Conservation (phyloP, 2,329 filamentous ascomycete species). For the Pseudogymnoascus sp. region DNA sequence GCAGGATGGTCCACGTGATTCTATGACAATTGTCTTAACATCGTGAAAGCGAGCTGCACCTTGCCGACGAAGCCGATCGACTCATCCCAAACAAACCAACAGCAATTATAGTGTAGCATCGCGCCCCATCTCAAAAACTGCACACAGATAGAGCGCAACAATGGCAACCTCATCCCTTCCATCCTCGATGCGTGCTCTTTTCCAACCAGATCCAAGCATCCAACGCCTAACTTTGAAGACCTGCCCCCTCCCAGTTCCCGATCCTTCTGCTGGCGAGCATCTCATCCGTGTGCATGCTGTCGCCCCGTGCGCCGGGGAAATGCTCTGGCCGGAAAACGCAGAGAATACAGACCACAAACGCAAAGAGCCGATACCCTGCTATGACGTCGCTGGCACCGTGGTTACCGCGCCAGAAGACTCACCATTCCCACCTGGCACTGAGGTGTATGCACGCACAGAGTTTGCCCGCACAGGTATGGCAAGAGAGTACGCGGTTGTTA, state of each 20-base stretch:
- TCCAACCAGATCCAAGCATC: slow-evolving; percentile 10
- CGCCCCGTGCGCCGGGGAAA: slow-evolving; percentile 36
- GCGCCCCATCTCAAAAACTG: neutral
- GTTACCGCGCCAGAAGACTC: slow-evolving; percentile 30
- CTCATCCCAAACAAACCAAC: neutral
- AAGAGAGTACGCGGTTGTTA: slow-evolving; percentile 31
- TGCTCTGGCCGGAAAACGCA: slow-evolving; percentile 35
- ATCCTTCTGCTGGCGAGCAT: slow-evolving; percentile 26
- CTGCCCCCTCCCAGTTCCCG: slow-evolving; percentile 22
- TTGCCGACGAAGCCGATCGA: neutral
- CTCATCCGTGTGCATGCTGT: slow-evolving; percentile 35
- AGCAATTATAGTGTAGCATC: neutral
- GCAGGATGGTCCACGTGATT: neutral
- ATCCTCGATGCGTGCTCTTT: slow-evolving; percentile 5
- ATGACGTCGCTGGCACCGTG: slow-evolving; percentile 36
- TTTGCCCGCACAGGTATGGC: slow-evolving; percentile 32
- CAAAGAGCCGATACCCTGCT: slow-evolving; percentile 32
- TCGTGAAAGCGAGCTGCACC: neutral
- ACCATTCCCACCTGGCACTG: slow-evolving; percentile 33
- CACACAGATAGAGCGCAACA: neutral
- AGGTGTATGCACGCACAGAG: slow-evolving; percentile 33
- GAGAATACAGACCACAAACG: slow-evolving; percentile 18
- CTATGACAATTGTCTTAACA: neutral
- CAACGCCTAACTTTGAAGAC: slow-evolving; percentile 8
- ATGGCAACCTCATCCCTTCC: neutral